These are phyloP conservation scores for Ophidiomyces ophidiicola DNA, from an alignment of 2,329 filamentous ascomycete species.

Conservation along the genomic window DNA sequence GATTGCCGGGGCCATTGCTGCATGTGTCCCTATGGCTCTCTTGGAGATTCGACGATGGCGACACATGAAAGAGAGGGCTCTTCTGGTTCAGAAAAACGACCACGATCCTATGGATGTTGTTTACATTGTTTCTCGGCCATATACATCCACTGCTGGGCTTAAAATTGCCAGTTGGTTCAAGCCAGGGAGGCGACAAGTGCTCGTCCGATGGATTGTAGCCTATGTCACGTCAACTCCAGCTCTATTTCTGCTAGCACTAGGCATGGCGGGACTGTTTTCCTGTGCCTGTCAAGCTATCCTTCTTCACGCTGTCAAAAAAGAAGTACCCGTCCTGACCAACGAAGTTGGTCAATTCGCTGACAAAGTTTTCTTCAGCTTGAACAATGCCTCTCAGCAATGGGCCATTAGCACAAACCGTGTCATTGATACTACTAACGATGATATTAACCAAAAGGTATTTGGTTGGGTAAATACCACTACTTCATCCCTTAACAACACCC, in stretches of 20 bases:
- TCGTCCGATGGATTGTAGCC: slow-evolving; percentile 70
- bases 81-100: slow-evolving; percentile 51
- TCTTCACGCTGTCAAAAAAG: slow-evolving; percentile 58
- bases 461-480: slow-evolving; percentile 81
- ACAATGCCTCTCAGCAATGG: slow-evolving; percentile 65
- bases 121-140: slow-evolving; percentile 73
- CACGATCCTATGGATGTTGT: slow-evolving; percentile 78
- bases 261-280: slow-evolving; percentile 66
- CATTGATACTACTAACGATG: slow-evolving; percentile 50
- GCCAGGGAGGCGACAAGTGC: slow-evolving; percentile 51
- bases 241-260: slow-evolving; percentile 74
- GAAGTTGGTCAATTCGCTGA: slow-evolving; percentile 70
- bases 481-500: slow-evolving; percentile 66
- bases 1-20: slow-evolving; percentile 56
- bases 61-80: slow-evolving; percentile 56
- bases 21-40: slow-evolving; percentile 66
- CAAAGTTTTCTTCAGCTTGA: slow-evolving; percentile 59
- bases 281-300: slow-evolving; percentile 73
- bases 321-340: slow-evolving; percentile 60
- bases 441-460: slow-evolving; percentile 75
- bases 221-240: slow-evolving; percentile 78
- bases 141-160: slow-evolving; percentile 60
- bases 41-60: slow-evolving; percentile 68
- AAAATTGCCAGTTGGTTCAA: slow-evolving; percentile 54
- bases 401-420: slow-evolving; percentile 62